Conservation (phyloP, 768 basidiomycete genomes). For the Termitomyces sp. region DNA sequence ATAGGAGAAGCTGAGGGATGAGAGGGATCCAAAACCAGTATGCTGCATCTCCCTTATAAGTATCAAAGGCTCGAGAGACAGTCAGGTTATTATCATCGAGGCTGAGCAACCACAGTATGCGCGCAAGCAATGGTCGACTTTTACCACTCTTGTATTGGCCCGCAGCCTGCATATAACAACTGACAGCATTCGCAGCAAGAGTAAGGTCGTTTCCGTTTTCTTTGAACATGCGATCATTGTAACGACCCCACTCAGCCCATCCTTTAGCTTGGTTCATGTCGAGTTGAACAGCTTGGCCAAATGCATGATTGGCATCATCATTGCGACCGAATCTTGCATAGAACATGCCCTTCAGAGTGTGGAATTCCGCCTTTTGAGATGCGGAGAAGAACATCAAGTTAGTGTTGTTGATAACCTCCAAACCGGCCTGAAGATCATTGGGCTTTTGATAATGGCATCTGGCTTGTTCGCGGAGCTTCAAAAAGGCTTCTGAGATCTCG, state of each 20-base stretch:
- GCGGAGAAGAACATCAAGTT: conserved; percentile 97
- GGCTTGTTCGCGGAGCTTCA: conserved; percentile 97
- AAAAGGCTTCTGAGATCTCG: conserved; percentile 98
- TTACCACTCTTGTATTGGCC: conserved; percentile 93
- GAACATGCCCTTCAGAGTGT: conserved; percentile 98
- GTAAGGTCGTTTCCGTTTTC: conserved; percentile 69
- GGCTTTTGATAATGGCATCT: conserved; percentile 97
- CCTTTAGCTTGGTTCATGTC: conserved; percentile 94
- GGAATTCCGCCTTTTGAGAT: conserved; percentile 96
- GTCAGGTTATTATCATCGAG: conserved; percentile 75
- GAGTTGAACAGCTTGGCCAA: conserved; percentile 93
- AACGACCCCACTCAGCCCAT: conserved; percentile 98
- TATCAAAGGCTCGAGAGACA: conserved; percentile 81
- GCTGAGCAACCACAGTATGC: conserved; percentile 95
- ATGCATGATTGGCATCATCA: conserved; percentile 88
- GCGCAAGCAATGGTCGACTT: conserved; percentile 83
- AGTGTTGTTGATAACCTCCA: conserved; percentile 99
- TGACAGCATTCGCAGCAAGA: conserved; percentile 86
- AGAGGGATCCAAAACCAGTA: conserved; percentile 99
- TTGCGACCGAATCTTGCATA: conserved; percentile 78
- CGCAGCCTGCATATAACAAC: conserved; percentile 96
- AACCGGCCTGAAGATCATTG: conserved; percentile 85
- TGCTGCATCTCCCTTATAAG: conserved; percentile 92
- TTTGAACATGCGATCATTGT: conserved; percentile 90
- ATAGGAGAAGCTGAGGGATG: conserved; percentile 88